Evolutionary conservation across 148 eudicot genomes (phyloP).

Genomic region (Rhododendron ferrugineum): DNA sequence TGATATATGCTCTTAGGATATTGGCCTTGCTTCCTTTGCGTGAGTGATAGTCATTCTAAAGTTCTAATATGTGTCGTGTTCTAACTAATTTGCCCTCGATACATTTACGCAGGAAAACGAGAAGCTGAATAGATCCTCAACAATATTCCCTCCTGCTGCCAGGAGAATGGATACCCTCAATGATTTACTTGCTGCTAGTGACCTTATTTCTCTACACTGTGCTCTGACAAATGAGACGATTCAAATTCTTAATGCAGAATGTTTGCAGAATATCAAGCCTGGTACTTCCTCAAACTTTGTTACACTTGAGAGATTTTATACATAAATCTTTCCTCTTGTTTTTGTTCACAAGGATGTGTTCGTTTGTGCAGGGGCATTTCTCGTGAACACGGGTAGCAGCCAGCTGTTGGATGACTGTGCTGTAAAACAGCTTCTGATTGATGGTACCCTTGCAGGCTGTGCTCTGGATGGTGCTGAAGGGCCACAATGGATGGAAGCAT

Average conservation of each 20-base stretch:
- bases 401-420: conserved; percentile 99
- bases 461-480: conserved; percentile 99
- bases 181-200: conserved; percentile 96
- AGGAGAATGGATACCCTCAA: conserved; percentile 99
- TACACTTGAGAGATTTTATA: not conserved
- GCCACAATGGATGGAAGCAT: conserved; percentile 99
- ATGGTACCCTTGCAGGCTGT: conserved; percentile 96
- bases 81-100: not conserved
- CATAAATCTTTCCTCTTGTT: not conserved
- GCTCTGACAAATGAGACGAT: conserved; percentile 83
- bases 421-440: conserved; percentile 90
- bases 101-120: conserved; percentile 43
- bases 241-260: conserved; percentile 84
- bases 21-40: not conserved
- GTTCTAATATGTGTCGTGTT: not conserved
- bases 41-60: not conserved
- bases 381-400: conserved; percentile 96
- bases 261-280: conserved; percentile 88
- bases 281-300: conserved; percentile 34
- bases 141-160: conserved; percentile 82
- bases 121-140: conserved; percentile 44
- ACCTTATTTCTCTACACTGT: conserved; percentile 91
- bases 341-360: conserved; percentile 7
- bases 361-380: conserved; percentile 66
- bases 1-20: not conserved